Evolutionary conservation across 2,329 filamentous ascomycete species (phyloP).

Genomic region (Calonectria leucothoes): DNA sequence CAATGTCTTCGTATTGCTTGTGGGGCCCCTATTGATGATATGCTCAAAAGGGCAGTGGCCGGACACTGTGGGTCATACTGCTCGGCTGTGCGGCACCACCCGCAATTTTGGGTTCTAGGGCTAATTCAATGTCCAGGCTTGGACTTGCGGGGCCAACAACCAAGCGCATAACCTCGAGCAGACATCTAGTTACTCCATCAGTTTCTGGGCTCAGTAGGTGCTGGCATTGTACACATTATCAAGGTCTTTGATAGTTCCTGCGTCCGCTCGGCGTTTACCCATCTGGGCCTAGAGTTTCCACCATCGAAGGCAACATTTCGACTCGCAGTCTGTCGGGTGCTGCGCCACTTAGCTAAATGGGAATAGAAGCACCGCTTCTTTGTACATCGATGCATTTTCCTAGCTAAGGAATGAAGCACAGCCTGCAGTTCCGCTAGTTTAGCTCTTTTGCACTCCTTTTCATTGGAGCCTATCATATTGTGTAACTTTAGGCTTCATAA

Average conservation of each 20-base stretch:
- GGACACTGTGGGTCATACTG: neutral
- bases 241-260: neutral
- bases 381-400: neutral
- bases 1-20: neutral
- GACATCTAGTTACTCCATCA: too few species aligned
- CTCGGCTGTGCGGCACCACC: neutral
- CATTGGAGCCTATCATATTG: too few species aligned
- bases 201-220: too few species aligned
- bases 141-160: too few species aligned
- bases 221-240: neutral
- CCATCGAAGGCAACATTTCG: neutral
- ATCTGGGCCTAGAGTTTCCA: neutral
- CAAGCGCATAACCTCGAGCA: too few species aligned
- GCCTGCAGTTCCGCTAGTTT: too few species aligned
- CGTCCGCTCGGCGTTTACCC: neutral
- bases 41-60: neutral
- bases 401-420: too few species aligned
- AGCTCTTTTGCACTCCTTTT: too few species aligned
- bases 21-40: neutral
- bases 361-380: neutral
- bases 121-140: neutral
- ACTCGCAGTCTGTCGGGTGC: neutral
- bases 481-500: too few species aligned
- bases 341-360: neutral
- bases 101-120: neutral